phyloP scores from a whole-genome alignment of 805 yeast species.

The Vanderwaltozyma tropicalis region DNA sequence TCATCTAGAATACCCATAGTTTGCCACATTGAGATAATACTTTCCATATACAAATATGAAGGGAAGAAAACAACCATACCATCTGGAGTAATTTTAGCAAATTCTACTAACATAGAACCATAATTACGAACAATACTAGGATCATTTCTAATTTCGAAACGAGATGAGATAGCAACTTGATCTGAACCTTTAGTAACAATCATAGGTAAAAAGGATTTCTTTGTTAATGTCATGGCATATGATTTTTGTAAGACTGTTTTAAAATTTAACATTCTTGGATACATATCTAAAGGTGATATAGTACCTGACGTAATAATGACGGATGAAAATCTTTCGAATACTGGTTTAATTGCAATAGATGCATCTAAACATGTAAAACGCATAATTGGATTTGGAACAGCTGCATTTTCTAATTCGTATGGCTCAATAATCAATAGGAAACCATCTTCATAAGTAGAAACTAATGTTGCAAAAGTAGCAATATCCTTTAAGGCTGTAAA shows the following conservation, averaged over 20 bases:
- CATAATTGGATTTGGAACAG: conserved; percentile 93
- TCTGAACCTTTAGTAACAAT: conserved; percentile 96
- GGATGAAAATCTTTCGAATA: conserved; percentile 83
- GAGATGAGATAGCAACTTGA: conserved; percentile 91
- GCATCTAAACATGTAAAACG: conserved; percentile 95
- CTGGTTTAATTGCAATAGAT: conserved; percentile 93
- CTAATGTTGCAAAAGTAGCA: conserved; percentile 92
- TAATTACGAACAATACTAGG: conserved; percentile 96
- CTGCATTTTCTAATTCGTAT: conserved; percentile 85
- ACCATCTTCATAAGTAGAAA: conserved; percentile 90
- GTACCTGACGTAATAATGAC: conserved; percentile 97
- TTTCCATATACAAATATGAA: conserved; percentile 93
- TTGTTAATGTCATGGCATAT: conserved; percentile 88
- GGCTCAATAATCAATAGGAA: conserved; percentile 90
- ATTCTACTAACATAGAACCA: conserved; percentile 85
- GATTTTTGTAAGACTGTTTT: conserved; percentile 91
- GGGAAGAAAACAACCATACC: conserved; percentile 98
- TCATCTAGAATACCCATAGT: conserved; percentile 96
- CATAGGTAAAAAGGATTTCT: conserved; percentile 88
- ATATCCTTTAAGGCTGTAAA: conserved; percentile 88
- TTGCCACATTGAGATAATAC: conserved; percentile 98
- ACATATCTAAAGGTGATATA: conserved; percentile 96
- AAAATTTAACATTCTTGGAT: conserved; percentile 91
- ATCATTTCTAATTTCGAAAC: conserved; percentile 94
- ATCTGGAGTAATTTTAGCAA: conserved; percentile 92